Evolutionary conservation across 2,329 filamentous ascomycete genomes (phyloP).

Genomic region (Botrytis paeoniae): DNA sequence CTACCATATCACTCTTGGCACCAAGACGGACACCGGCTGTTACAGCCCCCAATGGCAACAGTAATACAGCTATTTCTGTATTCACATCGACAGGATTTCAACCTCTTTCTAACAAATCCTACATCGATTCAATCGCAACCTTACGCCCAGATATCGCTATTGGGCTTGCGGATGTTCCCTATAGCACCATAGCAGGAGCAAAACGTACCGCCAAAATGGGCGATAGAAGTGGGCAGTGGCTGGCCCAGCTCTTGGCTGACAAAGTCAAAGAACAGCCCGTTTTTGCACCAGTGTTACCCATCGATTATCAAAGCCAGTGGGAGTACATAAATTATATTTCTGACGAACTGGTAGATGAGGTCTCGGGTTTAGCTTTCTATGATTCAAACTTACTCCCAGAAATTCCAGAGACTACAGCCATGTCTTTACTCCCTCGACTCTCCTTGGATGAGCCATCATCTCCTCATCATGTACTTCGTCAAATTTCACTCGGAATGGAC

Average conservation of each 20-base stretch:
- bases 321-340: slow-evolving; percentile 74
- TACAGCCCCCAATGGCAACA: slow-evolving; percentile 66
- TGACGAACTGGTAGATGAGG: slow-evolving; percentile 55
- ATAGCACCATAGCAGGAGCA: slow-evolving; percentile 53
- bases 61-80: slow-evolving; percentile 67
- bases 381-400: slow-evolving; percentile 66
- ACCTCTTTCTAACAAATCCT: slow-evolving; percentile 65
- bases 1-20: slow-evolving; percentile 67
- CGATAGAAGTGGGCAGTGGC: slow-evolving; percentile 81
- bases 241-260: slow-evolving; percentile 60
- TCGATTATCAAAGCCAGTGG: slow-evolving; percentile 71
- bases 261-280: slow-evolving; percentile 43
- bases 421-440: slow-evolving; percentile 67
- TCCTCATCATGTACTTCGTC: slow-evolving; percentile 74
- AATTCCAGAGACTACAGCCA: slow-evolving; percentile 52
- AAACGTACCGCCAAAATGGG: slow-evolving; percentile 82
- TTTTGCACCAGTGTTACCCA: slow-evolving; percentile 69
- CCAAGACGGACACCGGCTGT: slow-evolving; percentile 77
- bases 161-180: slow-evolving; percentile 70
- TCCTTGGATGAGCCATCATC: slow-evolving; percentile 67
- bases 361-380: slow-evolving; percentile 77
- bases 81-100: slow-evolving; percentile 86
- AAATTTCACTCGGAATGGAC: slow-evolving; percentile 75
- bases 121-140: slow-evolving; percentile 60
- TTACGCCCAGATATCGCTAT: slow-evolving; percentile 79